phyloP scores from a whole-genome alignment of 169 alveolate species.

The Theileria sp. region DNA sequence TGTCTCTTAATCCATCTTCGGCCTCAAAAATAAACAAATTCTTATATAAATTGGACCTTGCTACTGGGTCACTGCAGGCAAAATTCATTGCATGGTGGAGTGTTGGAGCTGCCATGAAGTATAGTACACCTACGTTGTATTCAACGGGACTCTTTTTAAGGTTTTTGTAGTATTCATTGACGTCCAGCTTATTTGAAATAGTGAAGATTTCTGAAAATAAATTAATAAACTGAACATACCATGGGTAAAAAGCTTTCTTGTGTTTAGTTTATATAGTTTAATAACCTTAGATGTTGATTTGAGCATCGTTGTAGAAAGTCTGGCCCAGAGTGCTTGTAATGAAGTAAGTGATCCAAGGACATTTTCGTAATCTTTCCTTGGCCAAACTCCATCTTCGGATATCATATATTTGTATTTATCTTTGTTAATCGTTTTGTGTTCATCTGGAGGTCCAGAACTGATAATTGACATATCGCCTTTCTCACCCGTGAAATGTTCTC shows the following conservation, averaged over 20 bases:
- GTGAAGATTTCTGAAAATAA: slow-evolving; percentile 47
- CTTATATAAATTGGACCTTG: slow-evolving; percentile 52
- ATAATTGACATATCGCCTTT: slow-evolving; percentile 51
- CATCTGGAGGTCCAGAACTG: slow-evolving; percentile 28
- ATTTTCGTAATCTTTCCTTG: slow-evolving; percentile 50
- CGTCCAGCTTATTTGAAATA: background rate
- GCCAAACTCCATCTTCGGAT: slow-evolving; percentile 59
- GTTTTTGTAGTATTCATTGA: background rate
- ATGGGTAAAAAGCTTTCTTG: slow-evolving; percentile 38
- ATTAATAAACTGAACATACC: slow-evolving; percentile 2
- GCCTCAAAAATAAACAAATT: slow-evolving; percentile 55
- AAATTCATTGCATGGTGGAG: slow-evolving; percentile 61
- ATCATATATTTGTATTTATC: slow-evolving; percentile 25
- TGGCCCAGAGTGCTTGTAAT: slow-evolving; percentile 64
- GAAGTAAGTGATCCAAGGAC: slow-evolving; percentile 31
- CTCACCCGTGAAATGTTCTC: slow-evolving; percentile 52
- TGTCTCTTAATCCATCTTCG: slow-evolving; percentile 46
- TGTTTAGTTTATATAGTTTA: slow-evolving; percentile 40
- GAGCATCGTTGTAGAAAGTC: slow-evolving; percentile 61
- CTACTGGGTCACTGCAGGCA: slow-evolving; percentile 62
- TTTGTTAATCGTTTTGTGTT: slow-evolving; percentile 32
- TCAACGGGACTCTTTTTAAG: slow-evolving; percentile 42
- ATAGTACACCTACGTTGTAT: slow-evolving; percentile 49
- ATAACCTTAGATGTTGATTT: slow-evolving; percentile 55
- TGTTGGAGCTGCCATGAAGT: slow-evolving; percentile 61